Base-by-base conservation (phyloP, 768 basidiomycete species). In the Rhizopogon sp. region DNA sequence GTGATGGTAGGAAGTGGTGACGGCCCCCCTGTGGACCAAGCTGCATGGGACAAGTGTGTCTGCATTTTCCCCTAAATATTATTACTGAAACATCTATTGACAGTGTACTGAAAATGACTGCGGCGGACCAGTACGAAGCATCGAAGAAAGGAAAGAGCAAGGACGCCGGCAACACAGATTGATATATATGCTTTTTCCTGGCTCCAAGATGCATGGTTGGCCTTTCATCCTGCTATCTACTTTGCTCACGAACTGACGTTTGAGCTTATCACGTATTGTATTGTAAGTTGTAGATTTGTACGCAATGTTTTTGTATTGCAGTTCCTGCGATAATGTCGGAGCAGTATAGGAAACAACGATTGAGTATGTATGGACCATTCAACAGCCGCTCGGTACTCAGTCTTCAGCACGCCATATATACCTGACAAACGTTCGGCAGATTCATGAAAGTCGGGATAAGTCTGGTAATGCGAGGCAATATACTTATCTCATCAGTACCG, bases 1-100 rank as follows among this genome's bases (percentile, higher is more conserved):
- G 69, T 88, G 1, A 83, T 90, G 79, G 70, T 92, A 17, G 90
- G 90, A 2, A 75, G 79, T 58, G 90, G 89, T 10, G 62, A 69
- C 52, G 74, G 75, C 10, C 90, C 90, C 11, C 72, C 77, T 16
- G 75, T 86, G 9, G 80, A 89, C 57, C 62, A 79, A 31, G 68
- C 54, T 2, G 87, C 85, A 9, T 65, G 79, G 57, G 66, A 77
- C 37, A 85, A 84, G 88, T 89, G 57, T 68, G 80, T 73, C 0
- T 7, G 2, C 7, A 20, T 35, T 29, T 6, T 3, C 4, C 13
- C 31, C 43, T 43, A 9, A 31, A n/a, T 25, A 0, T 11, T 4
- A 43, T 16, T 20, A 51, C 39, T 56, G 43, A 29, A 14, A 39
- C 28, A 10, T 6, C 22, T 55, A 7, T 20, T 49, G 28, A 53